phyloP scores from a whole-genome alignment of 371 early-diverging fungal species.

The Circinella minor region DNA sequence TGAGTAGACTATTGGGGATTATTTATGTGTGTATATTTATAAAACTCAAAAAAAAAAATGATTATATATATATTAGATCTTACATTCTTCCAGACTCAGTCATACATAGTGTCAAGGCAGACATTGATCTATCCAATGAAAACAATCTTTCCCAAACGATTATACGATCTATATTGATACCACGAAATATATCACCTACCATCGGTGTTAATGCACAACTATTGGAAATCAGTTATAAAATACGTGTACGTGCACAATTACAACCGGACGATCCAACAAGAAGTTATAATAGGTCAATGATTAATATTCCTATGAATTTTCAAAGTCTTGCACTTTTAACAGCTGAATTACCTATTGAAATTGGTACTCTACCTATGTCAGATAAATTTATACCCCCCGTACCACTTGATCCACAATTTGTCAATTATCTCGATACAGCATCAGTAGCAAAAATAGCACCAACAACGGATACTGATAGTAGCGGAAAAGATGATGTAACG shows the following conservation, averaged over 20 bases:
- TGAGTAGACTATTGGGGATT: too few relatives aligned
- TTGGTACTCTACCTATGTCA: conserved; percentile 21
- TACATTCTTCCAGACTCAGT: conserved; percentile 14
- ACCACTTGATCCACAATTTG: conserved; percentile 17
- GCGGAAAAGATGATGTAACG: too few relatives aligned
- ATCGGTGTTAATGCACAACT: conserved; percentile 18
- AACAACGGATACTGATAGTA: too few relatives aligned
- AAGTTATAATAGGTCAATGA: conserved; percentile 4
- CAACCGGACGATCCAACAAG: conserved; percentile 11
- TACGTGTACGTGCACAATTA: conserved; percentile 21
- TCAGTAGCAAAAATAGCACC: not conserved
- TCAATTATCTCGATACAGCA: conserved; percentile 4
- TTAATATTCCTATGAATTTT: conserved; percentile 2
- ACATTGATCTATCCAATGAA: conserved; percentile 16
- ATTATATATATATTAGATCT: conserved; percentile 9
- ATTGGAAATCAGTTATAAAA: conserved; percentile 19
- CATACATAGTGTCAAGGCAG: conserved; percentile 20
- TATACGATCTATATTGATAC: conserved; percentile 17
- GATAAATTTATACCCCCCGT: conserved; percentile 9
- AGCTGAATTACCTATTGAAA: conserved; percentile 20
- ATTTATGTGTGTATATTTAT: too few relatives aligned
- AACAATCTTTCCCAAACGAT: conserved; percentile 16
- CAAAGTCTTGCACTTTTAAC: conserved; percentile 16
- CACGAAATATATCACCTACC: conserved; percentile 22
- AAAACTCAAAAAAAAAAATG: too few relatives aligned